Percentiles rank a stretch among this genome's conserved stretches.
Conservation (phyloP, 2,329 filamentous ascomycete species). For the Mycosphaerelloides madeirae region DNA sequence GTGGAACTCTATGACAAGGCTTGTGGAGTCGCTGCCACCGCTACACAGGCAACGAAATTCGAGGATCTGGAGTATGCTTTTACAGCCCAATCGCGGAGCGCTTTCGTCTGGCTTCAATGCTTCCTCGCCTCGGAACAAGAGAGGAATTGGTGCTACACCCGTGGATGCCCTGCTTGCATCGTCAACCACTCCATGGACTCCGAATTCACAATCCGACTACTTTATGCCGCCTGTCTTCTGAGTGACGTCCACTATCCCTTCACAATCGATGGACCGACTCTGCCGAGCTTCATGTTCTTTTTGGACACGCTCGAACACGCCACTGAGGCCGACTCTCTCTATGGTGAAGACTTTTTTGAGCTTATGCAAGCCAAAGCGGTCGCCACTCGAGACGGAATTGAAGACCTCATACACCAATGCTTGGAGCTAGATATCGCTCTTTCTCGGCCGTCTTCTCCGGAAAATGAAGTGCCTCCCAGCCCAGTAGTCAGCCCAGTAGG, state of each 20-base stretch:
- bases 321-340: slow-evolving; percentile 41
- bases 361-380: slow-evolving; percentile 41
- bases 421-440: slow-evolving; percentile 38
- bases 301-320: slow-evolving; percentile 40
- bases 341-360: slow-evolving; percentile 41
- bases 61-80: slow-evolving; percentile 56
- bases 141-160: slow-evolving; percentile 52
- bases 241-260: slow-evolving; percentile 38
- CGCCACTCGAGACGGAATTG: slow-evolving; percentile 41
- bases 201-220: slow-evolving; percentile 45
- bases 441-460: slow-evolving; percentile 25
- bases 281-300: slow-evolving; percentile 38
- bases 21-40: slow-evolving; percentile 48
- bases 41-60: slow-evolving; percentile 44
- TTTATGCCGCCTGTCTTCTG: slow-evolving; percentile 45
- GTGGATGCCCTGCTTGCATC: slow-evolving; percentile 51
- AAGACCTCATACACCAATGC: slow-evolving; percentile 44
- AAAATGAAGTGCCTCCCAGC: slow-evolving; percentile 12
- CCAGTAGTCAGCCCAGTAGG: slow-evolving; percentile 26
- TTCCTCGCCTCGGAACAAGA: slow-evolving; percentile 51
- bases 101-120: slow-evolving; percentile 57
- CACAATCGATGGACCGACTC: slow-evolving; percentile 30
- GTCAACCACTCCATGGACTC: slow-evolving; percentile 42
- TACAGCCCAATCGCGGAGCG: slow-evolving; percentile 51
- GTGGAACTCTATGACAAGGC: slow-evolving; percentile 54